Conservation (phyloP, 176 grass and related monocot species). For the Rhynchospora breviuscula region DNA sequence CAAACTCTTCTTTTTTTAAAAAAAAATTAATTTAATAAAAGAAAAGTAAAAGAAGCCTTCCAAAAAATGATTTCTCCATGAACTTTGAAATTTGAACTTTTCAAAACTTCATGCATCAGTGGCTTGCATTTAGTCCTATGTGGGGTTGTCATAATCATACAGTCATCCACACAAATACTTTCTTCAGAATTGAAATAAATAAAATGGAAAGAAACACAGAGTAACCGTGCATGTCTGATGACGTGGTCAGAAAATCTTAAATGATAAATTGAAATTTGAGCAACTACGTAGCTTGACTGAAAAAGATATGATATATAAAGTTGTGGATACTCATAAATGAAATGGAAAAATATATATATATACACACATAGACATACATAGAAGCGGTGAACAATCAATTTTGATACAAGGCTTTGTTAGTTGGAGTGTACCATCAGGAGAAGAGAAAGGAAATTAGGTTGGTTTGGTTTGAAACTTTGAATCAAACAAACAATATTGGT, state of each 20-base stretch:
- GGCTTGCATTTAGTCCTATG: background rate
- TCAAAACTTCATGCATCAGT: background rate
- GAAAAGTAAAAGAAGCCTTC: constrained; percentile 2
- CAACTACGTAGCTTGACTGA: background rate
- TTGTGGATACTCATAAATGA: background rate
- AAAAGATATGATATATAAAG: background rate
- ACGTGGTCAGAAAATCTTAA: background rate
- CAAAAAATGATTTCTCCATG: background rate
- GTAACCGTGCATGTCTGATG: background rate
- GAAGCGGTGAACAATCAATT: constrained; percentile 1
- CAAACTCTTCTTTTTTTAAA: background rate
- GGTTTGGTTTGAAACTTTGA: constrained; percentile 24
- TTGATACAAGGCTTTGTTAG: constrained; percentile 2
- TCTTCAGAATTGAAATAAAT: background rate
- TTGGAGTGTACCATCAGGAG: constrained; percentile 19
- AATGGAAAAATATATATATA: background rate
- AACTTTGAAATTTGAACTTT: constrained; percentile 16
- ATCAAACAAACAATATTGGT: background rate
- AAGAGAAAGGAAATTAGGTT: constrained; percentile 24
- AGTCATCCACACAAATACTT: background rate
- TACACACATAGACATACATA: background rate
- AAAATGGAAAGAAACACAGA: background rate
- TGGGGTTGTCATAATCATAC: background rate
- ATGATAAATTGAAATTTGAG: constrained; percentile 15
- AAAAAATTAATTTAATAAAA: background rate